Percentiles rank a stretch among this genome's conserved stretches.
These are phyloP conservation scores for Pyracantha coccinea DNA, from an alignment of 331 rosid species.

Conservation along the genomic window DNA sequence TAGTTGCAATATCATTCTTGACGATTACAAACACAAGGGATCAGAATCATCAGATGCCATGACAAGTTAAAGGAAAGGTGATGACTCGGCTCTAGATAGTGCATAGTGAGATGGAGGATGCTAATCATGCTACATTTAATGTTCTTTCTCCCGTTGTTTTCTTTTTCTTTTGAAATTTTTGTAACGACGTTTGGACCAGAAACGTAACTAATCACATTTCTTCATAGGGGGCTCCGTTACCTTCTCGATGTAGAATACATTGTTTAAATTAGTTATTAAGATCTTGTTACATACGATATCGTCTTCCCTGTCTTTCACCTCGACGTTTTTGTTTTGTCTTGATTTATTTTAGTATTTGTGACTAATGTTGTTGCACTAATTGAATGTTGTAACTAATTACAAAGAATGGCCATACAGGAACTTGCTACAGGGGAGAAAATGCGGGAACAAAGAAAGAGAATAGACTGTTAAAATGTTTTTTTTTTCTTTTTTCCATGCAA, in stretches of 20 bases:
- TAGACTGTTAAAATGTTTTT: too few relatives aligned
- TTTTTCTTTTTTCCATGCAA: too few relatives aligned
- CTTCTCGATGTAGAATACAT: too few relatives aligned
- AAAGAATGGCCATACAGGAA: too few relatives aligned
- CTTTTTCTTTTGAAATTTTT: neutral
- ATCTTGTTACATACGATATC: neutral
- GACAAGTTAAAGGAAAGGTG: conserved; percentile 14
- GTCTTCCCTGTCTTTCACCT: neutral
- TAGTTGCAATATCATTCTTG: conserved; percentile 51
- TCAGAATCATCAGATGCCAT: conserved; percentile 9
- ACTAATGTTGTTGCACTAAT: too few relatives aligned
- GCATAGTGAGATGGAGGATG: neutral
- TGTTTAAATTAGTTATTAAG: neutral
- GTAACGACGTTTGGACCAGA: too few relatives aligned
- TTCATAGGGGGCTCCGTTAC: too few relatives aligned
- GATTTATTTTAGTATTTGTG: too few relatives aligned
- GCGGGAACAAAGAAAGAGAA: too few relatives aligned
- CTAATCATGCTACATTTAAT: conserved; percentile 4
- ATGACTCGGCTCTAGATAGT: conserved; percentile 4
- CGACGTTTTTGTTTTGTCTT: neutral
- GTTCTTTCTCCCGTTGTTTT: neutral
- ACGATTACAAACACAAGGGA: conserved; percentile 32
- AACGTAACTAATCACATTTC: too few relatives aligned
- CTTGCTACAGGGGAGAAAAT: too few relatives aligned
- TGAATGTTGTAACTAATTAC: too few relatives aligned